Evolutionary conservation across 2,329 filamentous ascomycete genomes (phyloP).

Genomic region (Raffaelea deltoideospora): DNA sequence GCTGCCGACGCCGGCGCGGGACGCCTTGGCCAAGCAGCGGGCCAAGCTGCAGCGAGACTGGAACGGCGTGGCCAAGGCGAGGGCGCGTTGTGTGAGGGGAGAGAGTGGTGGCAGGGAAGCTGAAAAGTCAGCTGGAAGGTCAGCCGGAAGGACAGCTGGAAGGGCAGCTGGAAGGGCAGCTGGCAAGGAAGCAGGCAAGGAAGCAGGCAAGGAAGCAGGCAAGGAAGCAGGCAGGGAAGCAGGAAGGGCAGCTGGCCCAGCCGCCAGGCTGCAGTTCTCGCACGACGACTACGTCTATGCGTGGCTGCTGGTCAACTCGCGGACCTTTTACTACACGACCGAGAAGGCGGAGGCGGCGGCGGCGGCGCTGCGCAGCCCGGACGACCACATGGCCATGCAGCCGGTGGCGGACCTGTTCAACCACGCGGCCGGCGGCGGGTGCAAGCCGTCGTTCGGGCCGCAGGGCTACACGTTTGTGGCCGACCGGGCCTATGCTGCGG

Average conservation of each 20-base stretch:
- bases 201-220: background rate
- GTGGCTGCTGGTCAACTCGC: constrained; percentile 45
- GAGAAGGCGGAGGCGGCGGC: constrained; percentile 26
- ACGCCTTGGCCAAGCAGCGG: constrained; percentile 38
- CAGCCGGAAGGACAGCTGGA: too few species aligned
- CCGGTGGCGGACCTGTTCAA: constrained; percentile 62
- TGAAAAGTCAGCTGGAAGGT: background rate
- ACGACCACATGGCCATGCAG: constrained; percentile 53
- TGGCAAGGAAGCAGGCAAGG: background rate
- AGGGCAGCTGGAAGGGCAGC: too few species aligned
- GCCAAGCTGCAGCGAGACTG: constrained; percentile 25
- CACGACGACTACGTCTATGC: constrained; percentile 27
- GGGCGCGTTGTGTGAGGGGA: too few species aligned
- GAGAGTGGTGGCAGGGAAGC: constrained; percentile 10
- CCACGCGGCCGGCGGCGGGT: constrained; percentile 28
- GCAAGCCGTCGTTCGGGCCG: constrained; percentile 32
- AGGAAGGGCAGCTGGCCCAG: background rate
- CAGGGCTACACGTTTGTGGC: constrained; percentile 40
- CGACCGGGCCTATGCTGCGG: constrained; percentile 30
- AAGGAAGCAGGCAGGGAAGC: background rate
- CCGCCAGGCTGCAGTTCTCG: too few species aligned
- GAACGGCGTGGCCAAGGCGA: constrained; percentile 9
- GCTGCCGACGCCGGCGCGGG: constrained; percentile 27
- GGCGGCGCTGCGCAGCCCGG: constrained; percentile 19
- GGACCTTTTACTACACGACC: constrained; percentile 42